phyloP scores from a whole-genome alignment of 2,329 filamentous ascomycete genomes.

The Nemania sp. region DNA sequence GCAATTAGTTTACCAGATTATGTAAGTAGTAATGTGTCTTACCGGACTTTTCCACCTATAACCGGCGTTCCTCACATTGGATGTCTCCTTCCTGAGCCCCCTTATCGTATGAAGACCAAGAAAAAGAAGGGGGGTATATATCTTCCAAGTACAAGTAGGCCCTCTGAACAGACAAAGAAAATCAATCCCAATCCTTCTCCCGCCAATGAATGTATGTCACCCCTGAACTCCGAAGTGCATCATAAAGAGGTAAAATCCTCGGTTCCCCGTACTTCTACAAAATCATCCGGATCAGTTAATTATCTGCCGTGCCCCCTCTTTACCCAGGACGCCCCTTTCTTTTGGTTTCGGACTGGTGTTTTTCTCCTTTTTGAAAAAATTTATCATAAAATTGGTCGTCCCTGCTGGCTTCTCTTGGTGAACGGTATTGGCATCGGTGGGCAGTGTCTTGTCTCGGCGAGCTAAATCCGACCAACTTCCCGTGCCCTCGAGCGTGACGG shows the following conservation, averaged over 20 bases:
- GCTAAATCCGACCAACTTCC: constrained; percentile 92
- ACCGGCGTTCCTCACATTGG: constrained; percentile 17
- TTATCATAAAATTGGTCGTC: constrained; percentile 75
- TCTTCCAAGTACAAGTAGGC: constrained; percentile 24
- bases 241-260: constrained; percentile 22
- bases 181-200: constrained; percentile 17
- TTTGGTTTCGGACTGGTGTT: constrained; percentile 93
- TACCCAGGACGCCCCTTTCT: constrained; percentile 89
- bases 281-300: constrained; percentile 58
- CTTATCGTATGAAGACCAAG: constrained; percentile 11
- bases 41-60: constrained; percentile 5
- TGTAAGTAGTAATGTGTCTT: constrained; percentile 14
- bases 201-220: constrained; percentile 25
- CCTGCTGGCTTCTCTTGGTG: constrained; percentile 57
- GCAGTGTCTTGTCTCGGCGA: constrained; percentile 76
- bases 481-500: constrained; percentile 86
- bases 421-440: constrained; percentile 63
- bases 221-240: constrained; percentile 29
- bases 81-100: constrained; percentile 19
- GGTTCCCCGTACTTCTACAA: constrained; percentile 5
- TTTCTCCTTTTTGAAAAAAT: constrained; percentile 87
- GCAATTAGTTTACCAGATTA: too few relatives aligned
- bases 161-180: constrained; percentile 18
- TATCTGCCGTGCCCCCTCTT: constrained; percentile 86
- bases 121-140: constrained; percentile 27